Conservation (phyloP, 148 eudicot genomes). For the Chenopodium formosanum region DNA sequence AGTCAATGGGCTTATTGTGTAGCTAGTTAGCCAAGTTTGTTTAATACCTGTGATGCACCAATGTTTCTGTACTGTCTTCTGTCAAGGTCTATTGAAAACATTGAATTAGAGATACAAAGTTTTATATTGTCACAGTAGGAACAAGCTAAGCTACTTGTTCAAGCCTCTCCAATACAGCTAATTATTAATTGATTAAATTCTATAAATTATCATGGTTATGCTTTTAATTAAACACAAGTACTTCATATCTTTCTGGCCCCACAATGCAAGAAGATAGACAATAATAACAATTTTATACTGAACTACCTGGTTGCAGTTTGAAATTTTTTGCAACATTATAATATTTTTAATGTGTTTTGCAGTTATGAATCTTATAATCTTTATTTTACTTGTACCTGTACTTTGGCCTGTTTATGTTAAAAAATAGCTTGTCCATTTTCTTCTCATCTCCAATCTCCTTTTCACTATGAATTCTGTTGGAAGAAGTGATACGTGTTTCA, state of each 20-base stretch:
- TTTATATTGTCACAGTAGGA: background rate
- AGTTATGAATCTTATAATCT: background rate
- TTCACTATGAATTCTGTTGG: background rate
- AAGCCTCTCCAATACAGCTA: background rate
- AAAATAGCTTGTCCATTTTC: background rate
- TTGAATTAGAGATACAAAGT: background rate
- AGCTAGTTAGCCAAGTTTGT: background rate
- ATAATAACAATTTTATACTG: background rate
- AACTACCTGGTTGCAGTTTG: background rate
- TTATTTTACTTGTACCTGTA: too few species aligned
- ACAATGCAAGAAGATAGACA: too few species aligned
- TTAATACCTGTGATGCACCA: background rate
- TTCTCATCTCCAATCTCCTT: background rate
- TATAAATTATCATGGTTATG: background rate
- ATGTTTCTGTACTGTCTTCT: background rate
- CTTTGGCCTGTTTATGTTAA: too few species aligned
- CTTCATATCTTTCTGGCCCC: too few species aligned
- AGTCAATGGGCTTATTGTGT: slow-evolving; percentile 2
- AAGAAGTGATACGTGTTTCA: background rate
- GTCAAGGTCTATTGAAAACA: background rate
- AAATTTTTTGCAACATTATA: too few species aligned
- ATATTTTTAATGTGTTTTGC: background rate
- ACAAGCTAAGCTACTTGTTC: background rate
- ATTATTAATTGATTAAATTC: too few species aligned
- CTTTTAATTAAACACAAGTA: background rate